phyloP scores from a whole-genome alignment of 2,329 filamentous ascomycete species.

The Lasiodiplodia hormozganensis region DNA sequence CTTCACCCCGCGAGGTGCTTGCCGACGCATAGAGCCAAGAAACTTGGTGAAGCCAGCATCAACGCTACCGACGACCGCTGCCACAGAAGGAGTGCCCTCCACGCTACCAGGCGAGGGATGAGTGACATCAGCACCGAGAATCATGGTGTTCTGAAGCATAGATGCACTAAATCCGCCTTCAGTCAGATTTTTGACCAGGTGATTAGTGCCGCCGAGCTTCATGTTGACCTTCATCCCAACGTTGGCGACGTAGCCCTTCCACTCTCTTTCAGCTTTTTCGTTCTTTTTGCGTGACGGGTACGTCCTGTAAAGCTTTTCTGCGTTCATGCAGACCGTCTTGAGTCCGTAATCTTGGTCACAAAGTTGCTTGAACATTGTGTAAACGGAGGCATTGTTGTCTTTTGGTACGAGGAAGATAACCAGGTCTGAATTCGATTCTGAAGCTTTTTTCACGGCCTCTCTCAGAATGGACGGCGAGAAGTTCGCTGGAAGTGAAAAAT shows the following conservation, averaged over 20 bases:
- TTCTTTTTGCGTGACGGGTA: too few relatives aligned
- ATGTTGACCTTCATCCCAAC: conserved; percentile 13
- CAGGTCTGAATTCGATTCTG: too few relatives aligned
- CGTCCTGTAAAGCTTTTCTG: too few relatives aligned
- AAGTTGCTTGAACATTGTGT: too few relatives aligned
- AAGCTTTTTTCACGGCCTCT: too few relatives aligned
- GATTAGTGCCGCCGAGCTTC: background rate
- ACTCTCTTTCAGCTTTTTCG: background rate
- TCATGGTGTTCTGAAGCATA: conserved; percentile 35
- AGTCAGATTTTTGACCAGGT: background rate
- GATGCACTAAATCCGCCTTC: background rate
- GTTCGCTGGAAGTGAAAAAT: too few relatives aligned
- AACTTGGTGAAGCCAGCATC: conserved; percentile 43
- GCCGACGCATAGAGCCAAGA: conserved; percentile 46
- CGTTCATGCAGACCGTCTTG: too few relatives aligned
- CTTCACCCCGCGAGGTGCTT: conserved; percentile 29
- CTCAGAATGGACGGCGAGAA: too few relatives aligned
- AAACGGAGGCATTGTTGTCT: too few relatives aligned
- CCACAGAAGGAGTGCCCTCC: conserved; percentile 45
- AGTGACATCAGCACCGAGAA: conserved; percentile 53
- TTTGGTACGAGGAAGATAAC: too few relatives aligned
- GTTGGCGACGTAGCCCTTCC: background rate
- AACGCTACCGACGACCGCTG: conserved; percentile 50
- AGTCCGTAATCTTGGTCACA: too few relatives aligned
- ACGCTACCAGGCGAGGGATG: conserved; percentile 43